Base-by-base conservation (phyloP, 2,329 filamentous ascomycete genomes). In the Pyricularia sp. region DNA sequence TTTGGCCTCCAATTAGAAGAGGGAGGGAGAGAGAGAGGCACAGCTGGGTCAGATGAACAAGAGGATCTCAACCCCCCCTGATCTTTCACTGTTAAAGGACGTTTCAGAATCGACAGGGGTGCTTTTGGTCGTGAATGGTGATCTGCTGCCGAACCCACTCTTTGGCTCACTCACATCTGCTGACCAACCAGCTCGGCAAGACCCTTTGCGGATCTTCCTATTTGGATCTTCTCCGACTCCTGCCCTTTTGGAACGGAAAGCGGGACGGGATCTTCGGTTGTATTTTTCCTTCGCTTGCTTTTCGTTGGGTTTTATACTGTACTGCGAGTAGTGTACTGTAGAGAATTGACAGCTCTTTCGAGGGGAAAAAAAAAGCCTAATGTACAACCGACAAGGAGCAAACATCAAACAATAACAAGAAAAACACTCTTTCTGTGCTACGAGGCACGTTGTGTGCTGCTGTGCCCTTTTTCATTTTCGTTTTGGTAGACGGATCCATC, bases 31-130 rank as follows among this genome's bases (percentile, higher is more conserved):
- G 42, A 11, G 9, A 11, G 31, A 36, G 42, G 42, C 42, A 50
- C 42, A 11, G 42, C 20, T n/a, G 17, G 42, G 42, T 50, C 42
- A 50, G 42, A 50, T 50, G 42, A 50, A 50, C 42, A 50, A n/a
- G 2, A 50, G 20, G 7, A 50, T 9, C 14, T 9, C 42, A 4
- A 4, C 42, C 20, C 20, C 42, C 42, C 42, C 42, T 4, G 42
- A n/a, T 50, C 17, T 50, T n/a, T 50, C 6, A 17, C 33, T 36
- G 33, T n/a, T 50, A n/a, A 61, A 61, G 58, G 12, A 20, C 65
- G 69, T 69, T 67, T 68, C 65, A 69, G 58, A 69, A 59, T 58
- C 31, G 33, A 50, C 63, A 66, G 68, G 68, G 68, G 68, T 23
- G 11, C 31, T 14, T 36, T 14, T 12, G 33, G 12, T 42, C 12